A percentile compares a stretch with the other conserved stretches of the same genome.
These are phyloP conservation scores for Drechmeria coniospora DNA, from an alignment of 2,329 filamentous ascomycete genomes.

Conservation along the genomic window DNA sequence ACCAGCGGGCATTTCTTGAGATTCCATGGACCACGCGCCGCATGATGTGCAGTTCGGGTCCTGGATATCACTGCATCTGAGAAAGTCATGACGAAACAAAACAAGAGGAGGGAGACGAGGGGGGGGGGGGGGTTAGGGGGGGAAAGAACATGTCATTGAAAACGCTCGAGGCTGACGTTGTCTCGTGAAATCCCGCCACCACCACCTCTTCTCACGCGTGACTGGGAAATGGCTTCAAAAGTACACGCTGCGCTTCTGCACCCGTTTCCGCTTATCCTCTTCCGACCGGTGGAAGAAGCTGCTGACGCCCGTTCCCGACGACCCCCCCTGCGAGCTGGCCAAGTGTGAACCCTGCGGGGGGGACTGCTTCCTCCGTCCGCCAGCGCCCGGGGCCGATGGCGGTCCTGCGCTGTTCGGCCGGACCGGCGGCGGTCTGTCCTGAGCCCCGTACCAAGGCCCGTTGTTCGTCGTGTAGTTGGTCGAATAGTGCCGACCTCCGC, in stretches of 20 bases:
- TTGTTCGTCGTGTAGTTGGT: constrained; percentile 4
- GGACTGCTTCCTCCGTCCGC: constrained; percentile 9
- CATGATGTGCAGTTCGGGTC: too few relatives aligned
- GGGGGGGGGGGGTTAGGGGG: too few relatives aligned
- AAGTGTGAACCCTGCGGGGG: constrained; percentile 14
- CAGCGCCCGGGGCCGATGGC: constrained; percentile 6
- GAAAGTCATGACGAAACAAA: too few relatives aligned
- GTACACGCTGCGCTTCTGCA: constrained; percentile 30
- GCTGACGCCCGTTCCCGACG: constrained; percentile 28
- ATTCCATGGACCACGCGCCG: too few relatives aligned
- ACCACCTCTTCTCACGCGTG: background rate
- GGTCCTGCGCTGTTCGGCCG: constrained; percentile 35
- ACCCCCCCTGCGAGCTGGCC: constrained; percentile 17
- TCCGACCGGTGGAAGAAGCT: constrained; percentile 25
- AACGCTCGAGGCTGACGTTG: too few relatives aligned
- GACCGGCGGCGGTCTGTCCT: constrained; percentile 16
- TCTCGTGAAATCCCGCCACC: constrained; percentile 3
- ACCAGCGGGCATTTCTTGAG: too few relatives aligned
- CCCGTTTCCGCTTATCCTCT: constrained; percentile 24
- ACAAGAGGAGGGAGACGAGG: too few relatives aligned
- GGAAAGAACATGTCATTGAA: too few relatives aligned
- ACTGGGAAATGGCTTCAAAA: too few relatives aligned
- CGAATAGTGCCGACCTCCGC: constrained; percentile 4
- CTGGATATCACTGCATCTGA: too few relatives aligned
- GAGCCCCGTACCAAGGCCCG: constrained; percentile 6